Percentiles rank a stretch among this genome's conserved stretches.
phyloP scores from a whole-genome alignment of 2,329 filamentous ascomycete genomes.

The Dactylellina haptotyla region DNA sequence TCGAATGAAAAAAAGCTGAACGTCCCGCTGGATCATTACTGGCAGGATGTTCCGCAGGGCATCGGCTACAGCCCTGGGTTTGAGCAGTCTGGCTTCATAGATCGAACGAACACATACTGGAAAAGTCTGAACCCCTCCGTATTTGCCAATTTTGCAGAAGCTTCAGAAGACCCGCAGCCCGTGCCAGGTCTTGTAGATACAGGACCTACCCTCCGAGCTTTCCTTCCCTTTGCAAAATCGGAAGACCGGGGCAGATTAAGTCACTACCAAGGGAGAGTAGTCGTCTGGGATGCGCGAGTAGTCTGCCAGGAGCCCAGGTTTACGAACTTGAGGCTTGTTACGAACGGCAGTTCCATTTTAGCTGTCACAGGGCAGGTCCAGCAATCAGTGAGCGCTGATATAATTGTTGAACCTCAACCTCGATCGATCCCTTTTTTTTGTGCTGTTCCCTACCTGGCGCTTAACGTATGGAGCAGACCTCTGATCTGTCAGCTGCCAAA shows the following conservation, averaged over 20 bases:
- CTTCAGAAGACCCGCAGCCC: not conserved
- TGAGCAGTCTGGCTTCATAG: not conserved
- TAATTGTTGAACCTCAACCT: not conserved
- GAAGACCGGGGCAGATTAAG: slow-evolving; percentile 15
- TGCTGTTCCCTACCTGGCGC: not conserved
- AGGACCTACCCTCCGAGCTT: slow-evolving; percentile 15
- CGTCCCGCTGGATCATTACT: slow-evolving; percentile 9
- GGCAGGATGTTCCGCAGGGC: not conserved
- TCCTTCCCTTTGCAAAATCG: slow-evolving; percentile 15
- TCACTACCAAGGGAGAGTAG: slow-evolving; percentile 2
- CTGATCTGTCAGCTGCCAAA: slow-evolving; percentile 26
- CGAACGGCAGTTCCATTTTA: not conserved
- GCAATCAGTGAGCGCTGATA: not conserved
- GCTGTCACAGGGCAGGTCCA: not conserved
- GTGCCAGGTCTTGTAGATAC: slow-evolving; percentile 12
- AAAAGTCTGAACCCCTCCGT: not conserved
- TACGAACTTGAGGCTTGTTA: not conserved
- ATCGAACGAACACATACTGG: slow-evolving; percentile 7
- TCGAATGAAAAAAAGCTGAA: not conserved
- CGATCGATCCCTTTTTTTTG: not conserved
- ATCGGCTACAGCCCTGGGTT: not conserved
- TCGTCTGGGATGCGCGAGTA: slow-evolving; percentile 34
- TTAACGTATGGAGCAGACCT: not conserved
- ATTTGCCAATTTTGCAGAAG: slow-evolving; percentile 21
- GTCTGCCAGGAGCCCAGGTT: slow-evolving; percentile 30